Base-by-base conservation (phyloP, 139 green algal genomes). In the Mychonastes homosphaera region DNA sequence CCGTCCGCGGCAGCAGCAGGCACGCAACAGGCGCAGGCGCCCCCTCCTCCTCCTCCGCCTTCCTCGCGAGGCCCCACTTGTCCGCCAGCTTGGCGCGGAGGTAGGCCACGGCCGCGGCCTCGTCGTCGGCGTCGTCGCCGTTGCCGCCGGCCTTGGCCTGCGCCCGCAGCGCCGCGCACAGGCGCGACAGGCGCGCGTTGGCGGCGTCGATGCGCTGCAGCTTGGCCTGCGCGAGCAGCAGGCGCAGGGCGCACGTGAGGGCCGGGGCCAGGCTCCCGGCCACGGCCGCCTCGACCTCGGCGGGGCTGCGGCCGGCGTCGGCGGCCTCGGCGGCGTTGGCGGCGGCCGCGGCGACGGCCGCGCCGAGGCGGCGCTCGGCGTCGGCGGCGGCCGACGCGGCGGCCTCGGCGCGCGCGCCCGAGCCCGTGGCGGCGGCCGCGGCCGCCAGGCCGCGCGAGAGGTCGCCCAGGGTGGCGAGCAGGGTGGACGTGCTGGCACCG, bases 151-250 rank as follows among this genome's bases (percentile, higher is more conserved):
- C n/a, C n/a, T n/a, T n/a, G n/a, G n/a, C n/a, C n/a, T n/a, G n/a
- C n/a, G n/a, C n/a, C n/a, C 29, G 28, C 49, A 67, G 52, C 15
- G 69, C 61, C 47, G 40, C 3, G 28, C 71, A 63, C 54, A 87
- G 62, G 27, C 55, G 55, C 19, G 64, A 49, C 35, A 90, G 72
- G 18, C 71, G 64, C 2, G 62, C 74, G 59, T 95, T 94, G 34
- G 86, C 86, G 2, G 76, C 63, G 53, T 95, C 86, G 57, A 92
- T 49, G 46, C 80, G 79, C 28, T 92, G 63, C 52, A 90, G 58
- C 66, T 80, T 82, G 21, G 91, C 64, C 67, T 89, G 81, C 6
- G 74, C 75, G 29, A 67, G 52, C 29, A 87, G 64, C 62, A 90
- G 58, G 23, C 80, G 59, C 46, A 91, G 60, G 16, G 75, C 76